Base-by-base conservation (phyloP, 352 stramenopile genomes). In the Halophytophthora polymorphica region DNA sequence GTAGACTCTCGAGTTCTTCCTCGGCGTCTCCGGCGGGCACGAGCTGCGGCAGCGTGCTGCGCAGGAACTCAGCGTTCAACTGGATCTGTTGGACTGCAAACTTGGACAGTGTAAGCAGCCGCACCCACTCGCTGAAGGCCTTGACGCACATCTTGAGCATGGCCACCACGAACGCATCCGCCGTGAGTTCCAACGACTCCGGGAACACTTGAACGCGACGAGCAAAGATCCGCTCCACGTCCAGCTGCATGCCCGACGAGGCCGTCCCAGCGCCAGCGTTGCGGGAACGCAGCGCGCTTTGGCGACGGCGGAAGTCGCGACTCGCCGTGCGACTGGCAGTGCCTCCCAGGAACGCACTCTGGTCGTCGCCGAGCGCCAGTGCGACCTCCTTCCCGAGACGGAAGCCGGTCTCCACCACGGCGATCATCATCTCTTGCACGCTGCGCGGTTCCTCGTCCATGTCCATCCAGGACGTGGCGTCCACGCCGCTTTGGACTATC, bases 141-240 rank as follows among this genome's bases (percentile, higher is more conserved):
- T 94, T 94, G 44, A 90, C 66, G n/a, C 60, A 64, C 58, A 90
- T 86, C 51, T 90, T 87, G 3, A 90, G 71, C 72, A 91, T 91
- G 10, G 43, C 49, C 21, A 72, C 50, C n/a, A 86, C 62, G 22
- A 93, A 90, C 51, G 67, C 73, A 35, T 89, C 76, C 12, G 76
- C 72, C 17, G 63, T 75, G 15, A 87, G 61, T 29, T 86, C 71
- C 8, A 71, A 35, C 3, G 71, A 46, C 2, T 53, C 51, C n/a
- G 75, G 61, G 37, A 84, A 90, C 12, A 91, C 74, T 29, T 85
- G 70, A 37, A 89, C 83, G 45, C 73, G 73, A 40, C 83, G 85
- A 6, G 79, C 77, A 40, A 94, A 90, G n/a, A 94, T 85, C n/a
- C 81, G 76, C 56, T 87, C 79, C 36, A 94, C 75, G 44, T 94